Evolutionary conservation across 164 flowering plant genomes (phyloP), one percentile per base, ranked within the genome.

Genomic region (Akebia trifoliata): DNA sequence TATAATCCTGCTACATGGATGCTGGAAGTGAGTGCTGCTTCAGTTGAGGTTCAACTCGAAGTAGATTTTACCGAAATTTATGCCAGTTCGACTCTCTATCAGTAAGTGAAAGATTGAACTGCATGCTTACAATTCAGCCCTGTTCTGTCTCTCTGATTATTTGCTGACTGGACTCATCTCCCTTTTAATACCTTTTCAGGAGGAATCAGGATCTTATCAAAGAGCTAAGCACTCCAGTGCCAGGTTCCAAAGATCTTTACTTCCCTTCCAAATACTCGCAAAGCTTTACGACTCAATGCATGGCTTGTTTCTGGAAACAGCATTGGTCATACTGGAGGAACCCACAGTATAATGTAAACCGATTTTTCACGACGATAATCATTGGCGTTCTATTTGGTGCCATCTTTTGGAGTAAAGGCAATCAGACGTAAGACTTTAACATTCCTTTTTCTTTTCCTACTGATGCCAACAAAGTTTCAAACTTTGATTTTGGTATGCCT

Each of bases 251-350:
- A 66, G 92, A 87, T 52, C 83, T 90, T 18, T 54, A 65, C 67
- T 90, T 87, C 73, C 81, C 78, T 8, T 76, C 93, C 31, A 69
- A 80, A 57, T 83, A 80, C 68, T 81, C 86, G 3, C 93, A 81
- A 57, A 57, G 81, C 39, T 83, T 87, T 64, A n/a, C 60, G 6
- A 70, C 76, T 29, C 97, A 90, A 66, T 86, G 77, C 78, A 76
- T 61, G n/a, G 95, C 95, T 62, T 85, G 88, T 64, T 83, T 90
- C 65, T 87, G 88, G 95, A 90, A 90, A 65, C 93, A 85, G 34
- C 61, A 81, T 40, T 72, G 81, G 88, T 90, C 97, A 34, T 87
- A 90, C 68, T 90, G 97, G 97, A 82, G 87, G 54, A 79, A 90
- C 60, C 75, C 95, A 45, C 73, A 68, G 38, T 90, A 85, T 49